phyloP scores from a whole-genome alignment of 2,329 filamentous ascomycete species.

The Neopestalotiopsis clavispora region DNA sequence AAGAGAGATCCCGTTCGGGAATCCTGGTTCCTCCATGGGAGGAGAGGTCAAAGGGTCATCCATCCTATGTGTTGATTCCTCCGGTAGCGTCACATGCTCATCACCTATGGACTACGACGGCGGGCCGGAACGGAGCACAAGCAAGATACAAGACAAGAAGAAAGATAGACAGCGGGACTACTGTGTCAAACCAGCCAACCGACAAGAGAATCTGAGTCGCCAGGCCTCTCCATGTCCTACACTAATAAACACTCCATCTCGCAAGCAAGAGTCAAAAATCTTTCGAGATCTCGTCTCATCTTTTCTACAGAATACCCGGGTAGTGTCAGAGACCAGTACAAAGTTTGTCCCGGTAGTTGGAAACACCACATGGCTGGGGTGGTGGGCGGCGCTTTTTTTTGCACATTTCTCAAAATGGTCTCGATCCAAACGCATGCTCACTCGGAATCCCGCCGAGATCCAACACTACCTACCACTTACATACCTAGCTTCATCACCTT shows the following conservation, averaged over 20 bases:
- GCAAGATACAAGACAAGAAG: not conserved
- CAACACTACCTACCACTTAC: not conserved
- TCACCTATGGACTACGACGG: conserved; percentile 2
- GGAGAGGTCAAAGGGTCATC: conserved; percentile 2
- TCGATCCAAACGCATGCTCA: not conserved
- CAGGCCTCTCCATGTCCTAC: not conserved
- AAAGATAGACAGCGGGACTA: not conserved
- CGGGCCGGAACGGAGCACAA: not conserved
- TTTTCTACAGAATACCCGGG: not conserved
- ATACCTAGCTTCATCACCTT: not conserved
- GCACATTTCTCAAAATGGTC: not conserved
- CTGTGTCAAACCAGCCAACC: not conserved
- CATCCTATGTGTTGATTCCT: conserved; percentile 8
- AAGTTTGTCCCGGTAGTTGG: not conserved
- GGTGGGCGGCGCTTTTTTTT: not conserved
- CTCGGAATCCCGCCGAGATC: conserved; percentile 7
- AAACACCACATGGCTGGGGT: not conserved
- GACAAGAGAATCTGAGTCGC: not conserved
- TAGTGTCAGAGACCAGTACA: not conserved
- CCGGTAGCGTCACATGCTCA: conserved; percentile 14
- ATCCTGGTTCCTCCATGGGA: not conserved
- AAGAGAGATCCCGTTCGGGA: not conserved
- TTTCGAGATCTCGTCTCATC: not conserved
- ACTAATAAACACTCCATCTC: not conserved
- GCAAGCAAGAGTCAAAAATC: not conserved